A percentile compares a stretch with the other conserved stretches of the same genome.
These are phyloP conservation scores for Dendrocalamus latiflorus DNA, from an alignment of 202 grass and related monocot genomes.

Conservation along the genomic window DNA sequence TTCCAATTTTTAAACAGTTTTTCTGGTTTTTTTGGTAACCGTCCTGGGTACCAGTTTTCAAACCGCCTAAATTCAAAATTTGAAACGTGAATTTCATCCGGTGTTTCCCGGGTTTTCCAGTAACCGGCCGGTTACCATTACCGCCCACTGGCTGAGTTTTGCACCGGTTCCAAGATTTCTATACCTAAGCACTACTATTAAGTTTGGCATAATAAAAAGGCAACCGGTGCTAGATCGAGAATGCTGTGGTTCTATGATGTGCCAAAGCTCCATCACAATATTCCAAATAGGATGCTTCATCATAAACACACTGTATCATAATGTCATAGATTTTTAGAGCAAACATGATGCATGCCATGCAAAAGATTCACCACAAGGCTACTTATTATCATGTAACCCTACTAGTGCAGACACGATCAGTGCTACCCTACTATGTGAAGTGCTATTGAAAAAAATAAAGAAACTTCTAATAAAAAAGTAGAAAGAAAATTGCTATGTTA, in stretches of 20 bases:
- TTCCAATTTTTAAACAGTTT: too few relatives aligned
- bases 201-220: neutral
- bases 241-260: neutral
- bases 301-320: neutral
- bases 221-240: neutral
- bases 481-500: neutral
- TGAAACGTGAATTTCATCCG: too few relatives aligned
- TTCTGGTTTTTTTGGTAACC: too few relatives aligned
- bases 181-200: neutral
- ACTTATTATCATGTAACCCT: neutral
- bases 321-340: neutral
- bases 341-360: neutral
- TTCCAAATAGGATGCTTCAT: neutral
- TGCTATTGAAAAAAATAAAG: neutral
- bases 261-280: slow-evolving; percentile 16
- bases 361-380: neutral
- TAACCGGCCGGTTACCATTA: too few relatives aligned
- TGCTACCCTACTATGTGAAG: neutral
- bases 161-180: too few relatives aligned
- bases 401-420: neutral
- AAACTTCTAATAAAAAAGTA: neutral
- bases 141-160: too few relatives aligned
- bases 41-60: too few relatives aligned
- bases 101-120: too few relatives aligned
- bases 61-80: too few relatives aligned